These are phyloP conservation scores for Xerocomellus intermedius DNA, from an alignment of 768 basidiomycete genomes.

Conservation along the genomic window DNA sequence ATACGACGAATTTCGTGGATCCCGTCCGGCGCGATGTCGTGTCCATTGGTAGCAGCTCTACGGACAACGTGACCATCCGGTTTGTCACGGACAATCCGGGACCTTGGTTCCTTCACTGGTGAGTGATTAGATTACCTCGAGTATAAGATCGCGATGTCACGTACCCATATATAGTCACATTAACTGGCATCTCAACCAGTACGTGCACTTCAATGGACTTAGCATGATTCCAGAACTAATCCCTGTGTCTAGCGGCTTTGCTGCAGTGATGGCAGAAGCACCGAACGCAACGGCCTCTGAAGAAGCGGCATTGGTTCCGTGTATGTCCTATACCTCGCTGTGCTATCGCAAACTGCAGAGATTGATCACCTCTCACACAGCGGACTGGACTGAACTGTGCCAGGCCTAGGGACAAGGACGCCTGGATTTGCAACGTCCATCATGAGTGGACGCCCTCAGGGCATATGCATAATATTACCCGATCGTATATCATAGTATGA, in stretches of 20 bases:
- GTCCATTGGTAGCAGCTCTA: constrained; percentile 24
- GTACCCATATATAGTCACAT: constrained; percentile 12
- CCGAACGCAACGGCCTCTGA: constrained; percentile 1
- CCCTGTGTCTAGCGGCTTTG: constrained; percentile 13
- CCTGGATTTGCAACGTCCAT: too few relatives aligned
- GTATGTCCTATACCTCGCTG: constrained; percentile 9
- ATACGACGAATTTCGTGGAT: constrained; percentile 32
- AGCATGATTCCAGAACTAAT: not conserved
- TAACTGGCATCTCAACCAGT: constrained; percentile 21
- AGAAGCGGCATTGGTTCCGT: constrained; percentile 14
- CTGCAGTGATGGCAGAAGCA: constrained; percentile 30
- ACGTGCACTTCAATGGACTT: not conserved
- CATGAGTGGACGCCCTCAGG: too few relatives aligned
- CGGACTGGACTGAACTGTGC: constrained; percentile 17
- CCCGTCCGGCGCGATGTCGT: constrained; percentile 36
- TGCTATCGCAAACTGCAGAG: constrained; percentile 7
- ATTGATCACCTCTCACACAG: constrained; percentile 4
- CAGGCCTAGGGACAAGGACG: too few relatives aligned
- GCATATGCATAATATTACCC: too few relatives aligned
- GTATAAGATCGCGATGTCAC: not conserved
- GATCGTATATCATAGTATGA: too few relatives aligned
- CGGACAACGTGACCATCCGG: constrained; percentile 51
- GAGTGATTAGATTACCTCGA: not conserved
- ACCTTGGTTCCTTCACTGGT: constrained; percentile 36
- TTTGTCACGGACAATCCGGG: constrained; percentile 67